These are phyloP conservation scores for Ambrosiella xylebori DNA, from an alignment of 2,329 filamentous ascomycete genomes.

Conservation along the genomic window DNA sequence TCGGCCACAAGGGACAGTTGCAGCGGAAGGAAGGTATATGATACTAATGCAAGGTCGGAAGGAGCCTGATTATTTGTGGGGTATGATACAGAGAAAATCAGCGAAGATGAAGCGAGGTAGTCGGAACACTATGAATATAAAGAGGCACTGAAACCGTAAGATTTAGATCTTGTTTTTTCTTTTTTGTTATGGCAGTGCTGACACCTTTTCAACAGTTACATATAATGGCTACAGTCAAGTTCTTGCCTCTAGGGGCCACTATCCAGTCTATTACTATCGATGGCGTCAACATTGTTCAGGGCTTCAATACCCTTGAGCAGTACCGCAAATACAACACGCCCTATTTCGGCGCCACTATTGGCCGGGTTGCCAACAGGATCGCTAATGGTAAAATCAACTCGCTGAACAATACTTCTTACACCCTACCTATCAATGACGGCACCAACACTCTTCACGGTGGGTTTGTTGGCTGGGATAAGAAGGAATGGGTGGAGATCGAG, in stretches of 20 bases:
- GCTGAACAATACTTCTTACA: conserved; percentile 54
- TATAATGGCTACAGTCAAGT: conserved; percentile 32
- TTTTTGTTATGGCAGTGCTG: background rate
- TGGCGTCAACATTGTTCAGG: conserved; percentile 72
- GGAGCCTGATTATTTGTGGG: too few species aligned
- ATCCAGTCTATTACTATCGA: conserved; percentile 67
- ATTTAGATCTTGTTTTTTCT: background rate
- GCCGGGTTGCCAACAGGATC: conserved; percentile 68
- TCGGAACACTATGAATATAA: too few species aligned
- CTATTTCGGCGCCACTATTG: conserved; percentile 88
- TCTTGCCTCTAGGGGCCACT: conserved; percentile 61
- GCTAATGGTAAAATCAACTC: conserved; percentile 50
- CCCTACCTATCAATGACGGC: conserved; percentile 58
- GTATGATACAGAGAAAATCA: too few species aligned
- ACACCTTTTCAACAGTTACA: background rate
- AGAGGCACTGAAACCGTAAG: background rate
- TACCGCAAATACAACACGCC: conserved; percentile 61
- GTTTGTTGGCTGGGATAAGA: conserved; percentile 62
- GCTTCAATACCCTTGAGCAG: conserved; percentile 57
- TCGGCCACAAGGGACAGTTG: background rate
- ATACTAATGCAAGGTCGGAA: background rate
- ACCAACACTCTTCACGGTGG: conserved; percentile 63
- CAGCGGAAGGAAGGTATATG: conserved; percentile 1
- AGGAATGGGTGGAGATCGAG: conserved; percentile 47
- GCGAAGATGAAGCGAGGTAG: too few species aligned